phyloP scores from a whole-genome alignment of 495 filamentous ascomycete species.

The Lichina pygmaea region DNA sequence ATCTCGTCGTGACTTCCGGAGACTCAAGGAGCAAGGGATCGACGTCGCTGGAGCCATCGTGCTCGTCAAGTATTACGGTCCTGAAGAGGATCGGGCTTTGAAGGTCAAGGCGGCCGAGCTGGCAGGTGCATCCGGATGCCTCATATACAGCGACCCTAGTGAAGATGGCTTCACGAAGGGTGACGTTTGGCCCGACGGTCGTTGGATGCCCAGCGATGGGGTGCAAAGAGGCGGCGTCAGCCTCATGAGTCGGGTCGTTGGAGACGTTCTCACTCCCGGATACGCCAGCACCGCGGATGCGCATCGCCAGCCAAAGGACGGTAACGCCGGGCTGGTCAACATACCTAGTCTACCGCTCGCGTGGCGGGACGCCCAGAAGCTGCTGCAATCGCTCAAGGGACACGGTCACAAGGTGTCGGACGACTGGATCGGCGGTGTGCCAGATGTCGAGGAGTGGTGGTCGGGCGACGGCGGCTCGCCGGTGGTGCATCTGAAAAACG shows the following conservation, averaged over 20 bases:
- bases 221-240: constrained; percentile 69
- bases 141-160: constrained; percentile 74
- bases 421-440: constrained; percentile 54
- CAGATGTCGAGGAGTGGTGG: constrained; percentile 51
- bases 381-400: constrained; percentile 53
- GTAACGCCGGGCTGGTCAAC: constrained; percentile 43
- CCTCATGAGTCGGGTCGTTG: constrained; percentile 54
- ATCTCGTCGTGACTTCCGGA: constrained; percentile 53
- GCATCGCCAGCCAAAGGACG: constrained; percentile 34
- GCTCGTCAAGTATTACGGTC: constrained; percentile 53
- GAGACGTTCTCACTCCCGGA: constrained; percentile 75
- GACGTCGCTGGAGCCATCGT: constrained; percentile 56
- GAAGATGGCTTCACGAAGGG: constrained; percentile 54
- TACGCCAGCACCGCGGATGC: constrained; percentile 48
- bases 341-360: constrained; percentile 77
- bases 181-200: constrained; percentile 41
- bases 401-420: constrained; percentile 41
- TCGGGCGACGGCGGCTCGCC: constrained; percentile 55
- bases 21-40: constrained; percentile 40
- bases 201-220: constrained; percentile 49
- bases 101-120: constrained; percentile 80
- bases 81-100: constrained; percentile 36
- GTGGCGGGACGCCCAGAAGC: constrained; percentile 62
- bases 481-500: constrained; percentile 57
- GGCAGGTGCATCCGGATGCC: constrained; percentile 57